Evolutionary conservation across 352 stramenopile genomes (phyloP).

Genomic region (Phytophthora europaea): DNA sequence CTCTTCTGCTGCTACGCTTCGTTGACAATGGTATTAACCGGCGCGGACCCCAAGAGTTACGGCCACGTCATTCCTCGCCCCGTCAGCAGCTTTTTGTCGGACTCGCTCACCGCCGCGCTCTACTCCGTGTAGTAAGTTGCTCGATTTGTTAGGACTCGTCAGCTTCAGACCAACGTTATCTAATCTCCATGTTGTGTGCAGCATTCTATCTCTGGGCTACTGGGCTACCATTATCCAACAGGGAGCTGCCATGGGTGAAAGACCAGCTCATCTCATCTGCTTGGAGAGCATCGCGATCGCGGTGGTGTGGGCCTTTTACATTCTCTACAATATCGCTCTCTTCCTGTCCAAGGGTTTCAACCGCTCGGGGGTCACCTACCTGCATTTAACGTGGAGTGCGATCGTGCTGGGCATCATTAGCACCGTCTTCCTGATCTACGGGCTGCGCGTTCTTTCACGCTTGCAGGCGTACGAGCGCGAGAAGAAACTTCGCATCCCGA

Average conservation of each 20-base stretch:
- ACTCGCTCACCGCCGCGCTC: constrained; percentile 51
- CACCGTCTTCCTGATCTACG: constrained; percentile 49
- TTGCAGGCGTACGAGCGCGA: constrained; percentile 38
- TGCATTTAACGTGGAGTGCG: constrained; percentile 46
- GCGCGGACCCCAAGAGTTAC: constrained; percentile 49
- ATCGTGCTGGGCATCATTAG: constrained; percentile 52
- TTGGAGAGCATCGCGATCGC: constrained; percentile 42
- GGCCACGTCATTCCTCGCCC: constrained; percentile 47
- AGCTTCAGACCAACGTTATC: background rate
- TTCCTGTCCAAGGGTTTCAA: constrained; percentile 56
- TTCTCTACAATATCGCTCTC: constrained; percentile 42
- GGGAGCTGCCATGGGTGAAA: constrained; percentile 30
- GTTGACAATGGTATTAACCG: constrained; percentile 45
- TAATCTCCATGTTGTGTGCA: constrained; percentile 23
- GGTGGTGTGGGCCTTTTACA: constrained; percentile 50
- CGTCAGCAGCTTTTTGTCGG: constrained; percentile 47
- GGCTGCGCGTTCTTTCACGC: constrained; percentile 41
- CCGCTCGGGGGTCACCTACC: constrained; percentile 35
- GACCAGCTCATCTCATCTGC: constrained; percentile 33
- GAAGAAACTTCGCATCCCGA: constrained; percentile 36
- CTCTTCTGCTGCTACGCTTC: constrained; percentile 50
- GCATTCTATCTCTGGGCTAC: constrained; percentile 48
- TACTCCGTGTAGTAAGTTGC: constrained; percentile 57
- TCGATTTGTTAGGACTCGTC: background rate
- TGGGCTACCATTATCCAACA: constrained; percentile 53